These are phyloP conservation scores for Pythium volutum DNA, from an alignment of 352 stramenopile species.

Conservation along the genomic window DNA sequence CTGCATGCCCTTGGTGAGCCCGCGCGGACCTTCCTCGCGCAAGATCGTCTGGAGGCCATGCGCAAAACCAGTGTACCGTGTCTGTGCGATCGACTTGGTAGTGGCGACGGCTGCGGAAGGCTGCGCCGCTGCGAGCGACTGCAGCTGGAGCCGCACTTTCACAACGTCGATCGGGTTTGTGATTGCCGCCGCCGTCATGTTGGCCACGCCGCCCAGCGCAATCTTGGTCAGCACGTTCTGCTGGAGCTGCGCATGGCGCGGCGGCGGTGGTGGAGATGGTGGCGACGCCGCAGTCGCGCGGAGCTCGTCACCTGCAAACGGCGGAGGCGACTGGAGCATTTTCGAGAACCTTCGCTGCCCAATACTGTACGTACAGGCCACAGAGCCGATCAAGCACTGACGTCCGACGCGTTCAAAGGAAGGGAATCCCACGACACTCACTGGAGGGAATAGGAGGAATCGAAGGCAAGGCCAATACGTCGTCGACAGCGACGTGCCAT, in stretches of 20 bases:
- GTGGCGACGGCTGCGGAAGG: not conserved
- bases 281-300: no score
- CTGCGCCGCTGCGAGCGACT: constrained; percentile 13
- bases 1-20: constrained; percentile 56
- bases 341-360: not conserved
- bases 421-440: no score
- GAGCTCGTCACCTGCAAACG: constrained; percentile 2
- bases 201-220: constrained; percentile 54
- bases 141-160: constrained; percentile 50
- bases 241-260: constrained; percentile 40
- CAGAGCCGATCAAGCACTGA: constrained; percentile 6
- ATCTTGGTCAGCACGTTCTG: constrained; percentile 62
- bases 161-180: constrained; percentile 65
- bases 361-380: not conserved
- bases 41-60: constrained; percentile 57
- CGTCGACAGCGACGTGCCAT: constrained; percentile 4
- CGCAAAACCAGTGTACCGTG: constrained; percentile 56
- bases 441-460: no score
- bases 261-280: constrained; percentile 4
- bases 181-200: constrained; percentile 43
- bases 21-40: constrained; percentile 50
- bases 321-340: constrained; percentile 17
- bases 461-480: constrained; percentile 9
- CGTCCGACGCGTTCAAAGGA: constrained; percentile 10
- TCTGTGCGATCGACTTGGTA: constrained; percentile 8